Percentiles rank a stretch among this genome's conserved stretches.
phyloP scores from a whole-genome alignment of 257 asterid genomes.

The Lavandula angustifolia region DNA sequence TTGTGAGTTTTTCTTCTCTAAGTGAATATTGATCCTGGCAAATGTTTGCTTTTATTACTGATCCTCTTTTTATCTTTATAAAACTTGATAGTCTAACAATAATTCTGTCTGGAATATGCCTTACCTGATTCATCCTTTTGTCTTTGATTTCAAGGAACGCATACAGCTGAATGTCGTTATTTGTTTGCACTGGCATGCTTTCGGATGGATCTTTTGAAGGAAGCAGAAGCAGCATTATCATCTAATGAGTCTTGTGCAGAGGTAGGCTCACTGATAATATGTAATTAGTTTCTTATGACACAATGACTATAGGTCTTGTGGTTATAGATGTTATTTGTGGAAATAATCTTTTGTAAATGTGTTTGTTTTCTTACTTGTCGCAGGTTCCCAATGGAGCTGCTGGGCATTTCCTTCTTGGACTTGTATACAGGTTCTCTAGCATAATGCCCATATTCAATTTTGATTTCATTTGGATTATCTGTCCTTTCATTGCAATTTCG shows the following conservation, averaged over 20 bases:
- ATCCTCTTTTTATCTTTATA: slow-evolving; percentile 3
- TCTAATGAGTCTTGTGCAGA: slow-evolving; percentile 71
- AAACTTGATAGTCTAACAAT: neutral
- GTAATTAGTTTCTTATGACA: neutral
- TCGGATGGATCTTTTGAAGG: slow-evolving; percentile 86
- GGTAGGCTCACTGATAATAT: slow-evolving; percentile 44
- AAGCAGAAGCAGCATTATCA: slow-evolving; percentile 83
- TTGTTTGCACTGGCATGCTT: slow-evolving; percentile 92
- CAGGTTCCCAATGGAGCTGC: slow-evolving; percentile 99
- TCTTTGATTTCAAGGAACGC: slow-evolving; percentile 60
- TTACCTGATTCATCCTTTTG: slow-evolving; percentile 26
- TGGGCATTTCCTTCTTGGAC: slow-evolving; percentile 98
- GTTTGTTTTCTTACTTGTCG: slow-evolving; percentile 30
- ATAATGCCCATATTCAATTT: slow-evolving; percentile 7
- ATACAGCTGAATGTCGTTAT: slow-evolving; percentile 85
- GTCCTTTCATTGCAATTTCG: neutral
- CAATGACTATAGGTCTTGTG: slow-evolving; percentile 5
- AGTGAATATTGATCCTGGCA: neutral
- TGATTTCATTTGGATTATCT: too few species aligned
- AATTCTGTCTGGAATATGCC: slow-evolving; percentile 21
- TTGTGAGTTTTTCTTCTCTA: neutral
- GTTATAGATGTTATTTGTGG: slow-evolving; percentile 15
- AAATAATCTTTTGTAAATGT: slow-evolving; percentile 23
- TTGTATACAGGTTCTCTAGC: slow-evolving; percentile 70
- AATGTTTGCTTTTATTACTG: slow-evolving; percentile 1